Evolutionary conservation across 2,329 filamentous ascomycete species (phyloP), one percentile per base, ranked within the genome.

Genomic region (Xylariaceae sp.): DNA sequence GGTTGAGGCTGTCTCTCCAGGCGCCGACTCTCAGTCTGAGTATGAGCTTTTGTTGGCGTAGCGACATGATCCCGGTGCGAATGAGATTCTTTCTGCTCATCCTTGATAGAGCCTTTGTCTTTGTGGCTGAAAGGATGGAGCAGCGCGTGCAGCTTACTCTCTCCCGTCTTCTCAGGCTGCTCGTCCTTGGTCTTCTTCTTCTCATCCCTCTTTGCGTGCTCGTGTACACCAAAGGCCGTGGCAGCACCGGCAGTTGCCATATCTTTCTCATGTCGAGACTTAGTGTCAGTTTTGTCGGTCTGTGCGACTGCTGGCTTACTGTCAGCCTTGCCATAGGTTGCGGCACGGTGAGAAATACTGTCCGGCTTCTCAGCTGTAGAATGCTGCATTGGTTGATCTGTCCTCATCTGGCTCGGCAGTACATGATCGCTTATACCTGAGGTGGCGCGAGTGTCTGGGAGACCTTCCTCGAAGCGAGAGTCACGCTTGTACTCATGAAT

Each of bases 381-480:
- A 30, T 30, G 37, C 49, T 9, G 33, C 61, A 0, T 30, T 30
- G 27, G 8, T 30, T n/a, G n/a, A n/a, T n/a, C n/a, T n/a, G n/a
- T n/a, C n/a, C n/a, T n/a, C n/a, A n/a, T n/a, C n/a, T n/a, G n/a
- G n/a, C n/a, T n/a, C n/a, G n/a, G n/a, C n/a, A n/a, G n/a, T n/a
- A n/a, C n/a, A n/a, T n/a, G n/a, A n/a, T n/a, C n/a, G n/a, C n/a
- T n/a, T n/a, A n/a, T n/a, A 7, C 30, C 45, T 5, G 50, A 36
- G 29, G 41, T 18, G 4, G 53, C 57, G 4, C 59, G 47, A n/a
- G 60, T 35, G 13, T 32, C 56, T 8, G 49, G 53, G 8, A 64
- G 4, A 1, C 50, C 56, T 21, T 64, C 64, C 16, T 57, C 55
- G 20, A 62, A 59, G 6, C 41, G 55, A 4, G 64, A 60, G 6